phyloP scores from a whole-genome alignment of 2,329 filamentous ascomycete species.

The Chaetothyriales sp. region DNA sequence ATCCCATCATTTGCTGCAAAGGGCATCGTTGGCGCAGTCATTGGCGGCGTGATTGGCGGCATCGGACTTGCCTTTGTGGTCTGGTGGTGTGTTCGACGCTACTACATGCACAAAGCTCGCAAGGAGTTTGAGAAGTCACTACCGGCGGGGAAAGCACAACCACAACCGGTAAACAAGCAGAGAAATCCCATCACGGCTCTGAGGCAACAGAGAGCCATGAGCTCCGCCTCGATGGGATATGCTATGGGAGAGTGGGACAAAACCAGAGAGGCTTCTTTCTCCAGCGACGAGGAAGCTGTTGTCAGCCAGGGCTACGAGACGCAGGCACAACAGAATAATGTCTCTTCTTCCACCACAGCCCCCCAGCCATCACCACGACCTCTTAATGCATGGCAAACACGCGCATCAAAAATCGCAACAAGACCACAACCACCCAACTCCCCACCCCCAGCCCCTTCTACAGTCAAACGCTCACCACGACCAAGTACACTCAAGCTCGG shows the following conservation, averaged over 20 bases:
- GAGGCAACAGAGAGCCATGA: neutral
- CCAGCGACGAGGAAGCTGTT: neutral
- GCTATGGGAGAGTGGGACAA: neutral
- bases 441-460: neutral
- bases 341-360: neutral
- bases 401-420: too few species aligned
- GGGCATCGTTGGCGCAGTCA: conserved; percentile 15
- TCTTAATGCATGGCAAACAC: too few species aligned
- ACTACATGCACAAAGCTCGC: conserved; percentile 1
- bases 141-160: neutral
- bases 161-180: neutral
- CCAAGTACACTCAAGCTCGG: neutral
- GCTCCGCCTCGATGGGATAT: neutral
- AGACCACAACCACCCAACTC: neutral
- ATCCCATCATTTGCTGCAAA: conserved; percentile 7
- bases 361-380: neutral
- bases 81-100: conserved; percentile 5
- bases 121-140: neutral
- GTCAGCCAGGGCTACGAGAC: neutral
- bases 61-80: conserved; percentile 11
- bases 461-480: neutral
- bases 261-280: neutral
- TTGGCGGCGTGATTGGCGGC: conserved; percentile 21
- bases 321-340: neutral
- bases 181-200: neutral